Percentiles rank a stretch among this genome's conserved stretches.
These are phyloP conservation scores for Krasilnikovozyma curviuscula DNA, from an alignment of 768 basidiomycete genomes.

Conservation along the genomic window DNA sequence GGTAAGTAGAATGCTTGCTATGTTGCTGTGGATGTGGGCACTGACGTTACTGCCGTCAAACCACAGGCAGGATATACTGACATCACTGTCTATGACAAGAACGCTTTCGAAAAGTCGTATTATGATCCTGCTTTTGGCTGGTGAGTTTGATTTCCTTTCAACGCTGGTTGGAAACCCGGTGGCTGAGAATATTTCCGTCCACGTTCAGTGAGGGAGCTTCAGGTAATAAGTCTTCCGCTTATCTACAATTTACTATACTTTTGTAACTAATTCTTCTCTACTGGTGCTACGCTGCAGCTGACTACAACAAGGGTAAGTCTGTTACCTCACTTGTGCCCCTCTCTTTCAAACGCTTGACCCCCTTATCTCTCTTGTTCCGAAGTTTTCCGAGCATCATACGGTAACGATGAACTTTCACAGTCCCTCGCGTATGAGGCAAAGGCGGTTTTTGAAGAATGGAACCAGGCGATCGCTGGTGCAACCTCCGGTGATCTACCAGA, in stretches of 20 bases:
- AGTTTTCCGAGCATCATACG: constrained; percentile 7
- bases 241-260: background rate
- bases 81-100: constrained; percentile 13
- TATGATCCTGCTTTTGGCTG: constrained; percentile 15
- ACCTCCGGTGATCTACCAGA: no score
- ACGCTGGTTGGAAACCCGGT: no score
- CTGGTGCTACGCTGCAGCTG: constrained; percentile 12
- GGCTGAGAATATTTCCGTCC: no score
- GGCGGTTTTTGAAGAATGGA: constrained; percentile 15
- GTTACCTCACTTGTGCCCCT: no score
- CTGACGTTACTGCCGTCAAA: background rate
- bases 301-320: no score
- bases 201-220: constrained; percentile 17
- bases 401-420: constrained; percentile 5
- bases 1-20: background rate
- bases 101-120: constrained; percentile 13
- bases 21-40: background rate
- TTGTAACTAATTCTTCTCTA: background rate
- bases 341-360: no score
- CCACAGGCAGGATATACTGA: constrained; percentile 10
- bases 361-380: no score
- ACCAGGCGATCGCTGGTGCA: constrained; percentile 11
- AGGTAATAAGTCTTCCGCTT: constrained; percentile 9
- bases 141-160: no score
- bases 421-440: constrained; percentile 14